Evolutionary conservation across 192 early-diverging fungal species (phyloP).

Genomic region (Chytriomyces hyalinus): DNA sequence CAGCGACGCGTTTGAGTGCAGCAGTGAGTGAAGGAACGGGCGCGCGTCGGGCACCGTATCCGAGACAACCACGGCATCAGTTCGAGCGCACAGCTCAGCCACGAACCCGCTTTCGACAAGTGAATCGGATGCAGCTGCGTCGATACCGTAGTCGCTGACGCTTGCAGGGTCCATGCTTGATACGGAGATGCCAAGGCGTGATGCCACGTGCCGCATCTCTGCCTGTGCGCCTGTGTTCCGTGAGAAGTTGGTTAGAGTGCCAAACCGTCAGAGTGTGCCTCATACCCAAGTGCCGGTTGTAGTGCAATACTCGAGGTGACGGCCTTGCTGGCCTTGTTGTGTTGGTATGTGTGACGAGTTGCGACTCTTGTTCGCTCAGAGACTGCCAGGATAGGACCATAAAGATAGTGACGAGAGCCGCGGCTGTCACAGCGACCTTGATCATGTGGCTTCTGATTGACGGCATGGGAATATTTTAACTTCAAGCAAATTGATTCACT

Average conservation of each 20-base stretch:
- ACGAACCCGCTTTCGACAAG: not conserved
- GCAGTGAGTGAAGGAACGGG: constrained; percentile 24
- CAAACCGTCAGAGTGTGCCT: no score
- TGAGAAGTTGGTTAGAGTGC: not conserved
- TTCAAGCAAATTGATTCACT: no score
- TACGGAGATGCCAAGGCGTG: not conserved
- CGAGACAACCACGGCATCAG: not conserved
- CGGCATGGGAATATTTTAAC: no score
- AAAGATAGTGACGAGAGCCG: no score
- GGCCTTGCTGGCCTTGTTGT: no score
- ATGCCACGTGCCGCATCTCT: not conserved
- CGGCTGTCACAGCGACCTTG: no score
- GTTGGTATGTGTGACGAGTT: no score
- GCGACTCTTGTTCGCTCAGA: no score
- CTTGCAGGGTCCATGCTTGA: not conserved
- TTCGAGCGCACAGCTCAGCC: not conserved
- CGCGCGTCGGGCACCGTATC: constrained; percentile 21
- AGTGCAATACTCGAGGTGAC: no score
- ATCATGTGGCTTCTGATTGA: no score
- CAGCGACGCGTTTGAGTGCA: not conserved
- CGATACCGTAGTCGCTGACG: not conserved
- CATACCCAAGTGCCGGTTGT: no score
- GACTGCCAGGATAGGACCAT: no score
- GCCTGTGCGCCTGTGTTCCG: not conserved
- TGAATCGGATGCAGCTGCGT: not conserved